These are phyloP conservation scores for Salvia hispanica DNA, from an alignment of 257 asterid species.

Conservation along the genomic window DNA sequence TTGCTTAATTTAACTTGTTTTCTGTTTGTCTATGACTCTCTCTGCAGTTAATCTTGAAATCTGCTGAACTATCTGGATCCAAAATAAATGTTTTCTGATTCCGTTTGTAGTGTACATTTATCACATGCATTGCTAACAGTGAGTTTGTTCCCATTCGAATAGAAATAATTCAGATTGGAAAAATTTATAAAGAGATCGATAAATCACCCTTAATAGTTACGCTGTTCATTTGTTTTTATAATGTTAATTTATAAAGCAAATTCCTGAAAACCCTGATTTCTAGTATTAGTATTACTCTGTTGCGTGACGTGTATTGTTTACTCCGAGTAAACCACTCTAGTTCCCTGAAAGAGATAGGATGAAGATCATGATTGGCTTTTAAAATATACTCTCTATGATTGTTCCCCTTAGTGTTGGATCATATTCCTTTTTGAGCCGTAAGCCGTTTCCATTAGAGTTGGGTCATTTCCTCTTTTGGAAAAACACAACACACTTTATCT, in stretches of 20 bases:
- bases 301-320: not conserved
- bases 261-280: conserved; percentile 3
- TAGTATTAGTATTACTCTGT: not conserved
- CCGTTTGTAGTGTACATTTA: not conserved
- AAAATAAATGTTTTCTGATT: conserved; percentile 4
- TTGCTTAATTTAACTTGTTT: not conserved
- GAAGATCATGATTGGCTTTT: conserved; percentile 8
- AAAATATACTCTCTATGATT: conserved; percentile 5
- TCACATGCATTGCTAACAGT: conserved; percentile 12
- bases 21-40: not conserved
- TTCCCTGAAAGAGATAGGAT: conserved; percentile 17
- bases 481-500: too few species aligned
- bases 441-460: too few species aligned
- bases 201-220: conserved; percentile 12
- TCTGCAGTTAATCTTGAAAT: conserved; percentile 15
- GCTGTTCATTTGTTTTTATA: conserved; percentile 11
- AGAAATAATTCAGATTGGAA: not conserved
- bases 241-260: not conserved
- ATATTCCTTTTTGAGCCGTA: too few species aligned
- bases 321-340: not conserved
- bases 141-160: conserved; percentile 1
- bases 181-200: not conserved
- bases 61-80: conserved; percentile 21
- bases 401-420: too few species aligned
- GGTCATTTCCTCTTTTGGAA: too few species aligned